Conservation (phyloP, 2,329 filamentous ascomycete genomes). For the Uncinocarpus reesii region DNA sequence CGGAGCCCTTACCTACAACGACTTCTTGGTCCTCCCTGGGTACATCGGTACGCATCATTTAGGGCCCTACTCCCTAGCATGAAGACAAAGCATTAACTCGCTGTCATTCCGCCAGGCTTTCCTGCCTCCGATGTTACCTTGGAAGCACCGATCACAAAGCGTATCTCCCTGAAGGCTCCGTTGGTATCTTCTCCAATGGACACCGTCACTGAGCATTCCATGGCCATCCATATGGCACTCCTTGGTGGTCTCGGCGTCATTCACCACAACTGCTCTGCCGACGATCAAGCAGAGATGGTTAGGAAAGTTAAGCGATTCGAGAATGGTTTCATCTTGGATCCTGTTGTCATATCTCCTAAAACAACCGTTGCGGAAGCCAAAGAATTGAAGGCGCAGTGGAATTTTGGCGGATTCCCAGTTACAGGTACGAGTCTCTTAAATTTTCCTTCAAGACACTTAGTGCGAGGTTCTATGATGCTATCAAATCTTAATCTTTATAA, state of each 20-base stretch:
- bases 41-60: constrained; percentile 62
- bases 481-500: constrained; percentile 61
- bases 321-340: constrained; percentile 97
- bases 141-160: constrained; percentile 87
- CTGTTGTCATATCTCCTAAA: constrained; percentile 75
- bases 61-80: constrained; percentile 14
- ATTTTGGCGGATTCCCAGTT: constrained; percentile 95
- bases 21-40: constrained; percentile 91
- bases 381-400: constrained; percentile 92
- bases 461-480: constrained; percentile 54
- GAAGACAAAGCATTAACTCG: constrained; percentile 1
- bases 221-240: constrained; percentile 81
- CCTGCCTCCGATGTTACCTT: constrained; percentile 78
- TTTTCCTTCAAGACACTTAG: constrained; percentile 18
- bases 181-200: constrained; percentile 99
- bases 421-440: constrained; percentile 54
- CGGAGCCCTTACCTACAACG: constrained; percentile 95
- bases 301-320: constrained; percentile 98
- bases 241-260: constrained; percentile 63
- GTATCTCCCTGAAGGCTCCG: constrained; percentile 89
- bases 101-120: constrained; percentile 50
- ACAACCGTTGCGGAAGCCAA: constrained; percentile 88
- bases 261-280: constrained; percentile 98
- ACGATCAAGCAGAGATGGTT: constrained; percentile 97
- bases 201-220: constrained; percentile 97